Evolutionary conservation across 345 rosid species (phyloP).

Genomic region (Moricandia moricandioides): DNA sequence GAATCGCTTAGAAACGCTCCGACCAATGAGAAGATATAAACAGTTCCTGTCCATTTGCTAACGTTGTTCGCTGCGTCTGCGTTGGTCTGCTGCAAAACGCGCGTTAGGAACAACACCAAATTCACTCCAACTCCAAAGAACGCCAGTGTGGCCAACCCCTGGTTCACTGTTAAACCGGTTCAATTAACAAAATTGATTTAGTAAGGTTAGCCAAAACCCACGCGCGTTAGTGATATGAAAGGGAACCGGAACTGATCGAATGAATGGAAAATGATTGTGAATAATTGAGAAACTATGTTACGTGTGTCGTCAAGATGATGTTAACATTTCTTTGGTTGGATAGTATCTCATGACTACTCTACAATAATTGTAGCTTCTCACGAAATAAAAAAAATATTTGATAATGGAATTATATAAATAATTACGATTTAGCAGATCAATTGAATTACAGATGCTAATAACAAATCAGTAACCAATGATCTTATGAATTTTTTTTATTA

Average conservation of each 20-base stretch:
- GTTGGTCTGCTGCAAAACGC: conserved; percentile 85
- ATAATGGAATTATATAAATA: neutral
- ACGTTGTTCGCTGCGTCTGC: conserved; percentile 97
- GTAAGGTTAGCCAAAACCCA: neutral
- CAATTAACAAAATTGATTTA: conserved; percentile 13
- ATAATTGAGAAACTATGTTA: conserved; percentile 31
- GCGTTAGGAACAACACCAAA: conserved; percentile 87
- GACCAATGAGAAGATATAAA: conserved; percentile 95
- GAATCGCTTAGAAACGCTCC: conserved; percentile 98
- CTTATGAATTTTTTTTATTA: neutral
- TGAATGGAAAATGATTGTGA: conserved; percentile 29
- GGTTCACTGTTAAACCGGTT: conserved; percentile 68
- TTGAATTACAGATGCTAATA: conserved; percentile 1
- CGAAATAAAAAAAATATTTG: neutral
- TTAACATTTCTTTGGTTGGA: conserved; percentile 32
- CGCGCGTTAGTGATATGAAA: conserved; percentile 14
- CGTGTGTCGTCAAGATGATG: conserved; percentile 37
- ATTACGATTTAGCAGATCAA: neutral
- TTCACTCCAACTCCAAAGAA: conserved; percentile 99
- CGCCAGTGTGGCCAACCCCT: conserved; percentile 93
- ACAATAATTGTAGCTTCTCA: neutral
- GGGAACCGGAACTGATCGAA: conserved; percentile 29
- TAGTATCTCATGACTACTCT: conserved; percentile 29
- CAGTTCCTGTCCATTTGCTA: conserved; percentile 99
- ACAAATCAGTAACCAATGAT: neutral